These are phyloP conservation scores for Exidia glandulosa DNA, from an alignment of 768 basidiomycete genomes.

Conservation along the genomic window DNA sequence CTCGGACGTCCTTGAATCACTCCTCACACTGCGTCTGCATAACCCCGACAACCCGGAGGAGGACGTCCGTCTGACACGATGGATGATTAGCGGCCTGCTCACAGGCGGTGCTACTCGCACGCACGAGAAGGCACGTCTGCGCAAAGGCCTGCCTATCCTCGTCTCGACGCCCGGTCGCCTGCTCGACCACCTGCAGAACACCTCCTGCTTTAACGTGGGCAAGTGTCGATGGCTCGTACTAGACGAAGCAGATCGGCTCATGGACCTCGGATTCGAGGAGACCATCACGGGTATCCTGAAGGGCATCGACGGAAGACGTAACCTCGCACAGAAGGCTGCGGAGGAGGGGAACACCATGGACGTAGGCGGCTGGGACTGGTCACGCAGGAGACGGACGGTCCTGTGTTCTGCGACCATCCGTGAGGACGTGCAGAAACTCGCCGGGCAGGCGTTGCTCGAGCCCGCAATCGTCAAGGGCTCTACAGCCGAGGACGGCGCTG, in stretches of 20 bases:
- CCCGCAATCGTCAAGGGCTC: slow-evolving; percentile 79
- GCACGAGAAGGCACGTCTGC: slow-evolving; percentile 90
- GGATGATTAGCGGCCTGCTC: slow-evolving; percentile 87
- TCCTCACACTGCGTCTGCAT: slow-evolving; percentile 67
- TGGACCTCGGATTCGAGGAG: slow-evolving; percentile 98
- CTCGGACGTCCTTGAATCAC: slow-evolving; percentile 78
- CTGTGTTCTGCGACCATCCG: slow-evolving; percentile 95
- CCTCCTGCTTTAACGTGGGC: slow-evolving; percentile 81
- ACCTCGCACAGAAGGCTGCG: slow-evolving; percentile 59
- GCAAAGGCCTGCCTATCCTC: slow-evolving; percentile 91
- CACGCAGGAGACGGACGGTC: slow-evolving; percentile 64
- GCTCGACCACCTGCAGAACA: slow-evolving; percentile 94
- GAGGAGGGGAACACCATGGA: slow-evolving; percentile 57
- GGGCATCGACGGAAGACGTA: slow-evolving; percentile 72
- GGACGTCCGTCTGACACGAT: slow-evolving; percentile 58
- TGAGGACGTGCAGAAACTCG: slow-evolving; percentile 89
- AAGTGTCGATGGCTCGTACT: slow-evolving; percentile 94
- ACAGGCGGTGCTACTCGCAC: slow-evolving; percentile 89
- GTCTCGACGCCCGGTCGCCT: slow-evolving; percentile 93
- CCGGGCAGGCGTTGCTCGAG: slow-evolving; percentile 65
- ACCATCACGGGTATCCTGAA: slow-evolving; percentile 83
- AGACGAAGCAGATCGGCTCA: slow-evolving; percentile 93
- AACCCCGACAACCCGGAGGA: slow-evolving; percentile 43
- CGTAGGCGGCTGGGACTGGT: slow-evolving; percentile 82
- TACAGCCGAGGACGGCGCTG: slow-evolving; percentile 18